Conservation (phyloP, 352 stramenopile genomes). For the Pythium vanterpoolii region DNA sequence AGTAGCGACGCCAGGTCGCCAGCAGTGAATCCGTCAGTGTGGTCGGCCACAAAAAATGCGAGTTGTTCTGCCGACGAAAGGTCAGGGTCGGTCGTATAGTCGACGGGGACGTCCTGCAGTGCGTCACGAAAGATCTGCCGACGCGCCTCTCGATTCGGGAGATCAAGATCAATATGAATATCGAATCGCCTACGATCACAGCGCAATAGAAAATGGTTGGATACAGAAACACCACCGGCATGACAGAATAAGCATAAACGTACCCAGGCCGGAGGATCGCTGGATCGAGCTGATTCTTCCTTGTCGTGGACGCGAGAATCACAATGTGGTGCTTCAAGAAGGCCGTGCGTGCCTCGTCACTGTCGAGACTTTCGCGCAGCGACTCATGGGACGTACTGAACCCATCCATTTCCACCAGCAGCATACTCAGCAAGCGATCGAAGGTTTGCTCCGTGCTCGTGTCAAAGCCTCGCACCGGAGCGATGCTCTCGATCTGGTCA, state of each 20-base stretch:
- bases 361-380: constrained; percentile 32
- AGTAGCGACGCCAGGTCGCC: constrained; percentile 63
- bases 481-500: constrained; percentile 91
- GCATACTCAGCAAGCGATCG: constrained; percentile 87
- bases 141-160: constrained; percentile 55
- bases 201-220: too few species aligned
- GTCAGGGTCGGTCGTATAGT: constrained; percentile 36
- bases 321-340: constrained; percentile 85
- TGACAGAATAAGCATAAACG: background rate
- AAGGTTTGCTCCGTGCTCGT: constrained; percentile 92
- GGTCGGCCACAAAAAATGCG: constrained; percentile 44
- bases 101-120: constrained; percentile 47
- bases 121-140: constrained; percentile 46
- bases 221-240: too few species aligned
- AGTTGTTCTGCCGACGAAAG: constrained; percentile 35
- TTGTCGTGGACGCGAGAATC: constrained; percentile 77
- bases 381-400: constrained; percentile 51
- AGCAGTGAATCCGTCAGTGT: constrained; percentile 51
- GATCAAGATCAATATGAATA: constrained; percentile 64
- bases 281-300: constrained; percentile 75
- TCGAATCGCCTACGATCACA: constrained; percentile 81
- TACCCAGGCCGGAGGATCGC: constrained; percentile 86
- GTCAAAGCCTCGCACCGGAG: constrained; percentile 84
- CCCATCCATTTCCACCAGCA: constrained; percentile 91
- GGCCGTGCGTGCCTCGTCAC: constrained; percentile 36